Base-by-base conservation (phyloP, 108 stramenopile species). In the Aurantiochytrium sp. region DNA sequence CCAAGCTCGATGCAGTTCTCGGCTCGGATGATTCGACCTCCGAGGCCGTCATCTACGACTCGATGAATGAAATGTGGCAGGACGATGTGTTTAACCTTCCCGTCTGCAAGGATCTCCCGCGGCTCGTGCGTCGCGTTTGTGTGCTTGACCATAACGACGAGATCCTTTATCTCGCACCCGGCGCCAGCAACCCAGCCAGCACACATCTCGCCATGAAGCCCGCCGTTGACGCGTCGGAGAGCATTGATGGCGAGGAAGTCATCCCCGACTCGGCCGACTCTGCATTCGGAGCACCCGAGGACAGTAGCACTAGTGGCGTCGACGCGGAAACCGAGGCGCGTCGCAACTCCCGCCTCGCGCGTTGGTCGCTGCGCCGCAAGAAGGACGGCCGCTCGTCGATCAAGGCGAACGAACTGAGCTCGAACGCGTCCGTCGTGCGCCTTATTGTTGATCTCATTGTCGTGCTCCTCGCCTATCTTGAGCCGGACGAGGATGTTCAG, bases 11-110 rank as follows among this genome's bases (percentile, higher is more conserved):
- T 45, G 12, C 19, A 14, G 4, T 83, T 0, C 5, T 83, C 0
- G 64, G 8, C 21, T 69, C 64, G 64, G 64, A 35, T 0, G 55
- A 57, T 16, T 35, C 35, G 35, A 57, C 14, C 76, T 8, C 45
- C 51, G 76, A 83, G n/a, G 76, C 51, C 10, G 51, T 83, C 18
- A 53, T 53, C 23, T 83, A 83, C 51, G 76, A 83, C 76, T 83
- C 76, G 76, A 83, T 83, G 76, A 83, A 53, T 12, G 49, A 83
- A 53, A 47, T 83, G 45, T 83, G 76, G 76, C 49, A 83, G 23
- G 49, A 83, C 49, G 76, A 83, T 23, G 76, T 83, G 0, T 83
- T 53, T 23, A 53, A 83, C 10, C 76, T 83, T 0, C 76, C 76
- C 10, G 76, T 83, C 18, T 47, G 49, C 76, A 83, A 83, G 51